Percentiles rank a stretch among this genome's conserved stretches.
phyloP scores from a whole-genome alignment of 1,284 basidiomycete species.

The Trametes polyzona region DNA sequence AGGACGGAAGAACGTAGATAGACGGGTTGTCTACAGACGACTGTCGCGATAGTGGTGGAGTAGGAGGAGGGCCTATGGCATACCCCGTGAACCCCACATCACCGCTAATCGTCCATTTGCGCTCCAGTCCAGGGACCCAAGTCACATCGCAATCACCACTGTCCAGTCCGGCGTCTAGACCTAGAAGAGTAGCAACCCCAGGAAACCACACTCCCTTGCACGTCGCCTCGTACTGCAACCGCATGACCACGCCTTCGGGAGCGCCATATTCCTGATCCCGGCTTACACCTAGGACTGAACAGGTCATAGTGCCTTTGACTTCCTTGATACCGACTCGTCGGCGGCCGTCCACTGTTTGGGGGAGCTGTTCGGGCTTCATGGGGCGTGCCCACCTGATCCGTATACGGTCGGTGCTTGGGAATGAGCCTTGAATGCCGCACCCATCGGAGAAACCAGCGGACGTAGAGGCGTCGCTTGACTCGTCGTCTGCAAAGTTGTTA shows the following conservation, averaged over 20 bases:
- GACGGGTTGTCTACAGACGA: constrained; percentile 28
- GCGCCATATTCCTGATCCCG: constrained; percentile 32
- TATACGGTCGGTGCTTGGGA: constrained; percentile 74
- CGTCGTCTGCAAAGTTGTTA: constrained; percentile 77
- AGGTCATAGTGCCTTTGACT: constrained; percentile 67
- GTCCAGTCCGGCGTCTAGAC: constrained; percentile 72
- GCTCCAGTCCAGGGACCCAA: constrained; percentile 59
- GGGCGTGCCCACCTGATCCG: constrained; percentile 79
- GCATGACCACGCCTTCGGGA: constrained; percentile 64
- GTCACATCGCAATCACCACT: constrained; percentile 65
- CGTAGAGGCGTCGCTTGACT: constrained; percentile 73
- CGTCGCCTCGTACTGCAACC: constrained; percentile 69
- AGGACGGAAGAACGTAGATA: constrained; percentile 42
- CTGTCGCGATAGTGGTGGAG: constrained; percentile 21
- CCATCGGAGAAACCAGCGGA: constrained; percentile 57
- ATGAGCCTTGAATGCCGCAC: constrained; percentile 74
- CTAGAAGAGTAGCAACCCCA: constrained; percentile 80
- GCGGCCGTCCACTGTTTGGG: constrained; percentile 54
- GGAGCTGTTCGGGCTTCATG: constrained; percentile 50
- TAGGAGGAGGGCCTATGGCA: constrained; percentile 46
- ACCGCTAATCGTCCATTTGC: constrained; percentile 65
- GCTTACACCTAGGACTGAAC: constrained; percentile 53
- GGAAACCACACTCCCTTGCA: constrained; percentile 80
- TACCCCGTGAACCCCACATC: constrained; percentile 71
- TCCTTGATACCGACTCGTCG: constrained; percentile 69